Evolutionary conservation across 352 stramenopile genomes (phyloP).

Genomic region (Halophytophthora polymorphica): DNA sequence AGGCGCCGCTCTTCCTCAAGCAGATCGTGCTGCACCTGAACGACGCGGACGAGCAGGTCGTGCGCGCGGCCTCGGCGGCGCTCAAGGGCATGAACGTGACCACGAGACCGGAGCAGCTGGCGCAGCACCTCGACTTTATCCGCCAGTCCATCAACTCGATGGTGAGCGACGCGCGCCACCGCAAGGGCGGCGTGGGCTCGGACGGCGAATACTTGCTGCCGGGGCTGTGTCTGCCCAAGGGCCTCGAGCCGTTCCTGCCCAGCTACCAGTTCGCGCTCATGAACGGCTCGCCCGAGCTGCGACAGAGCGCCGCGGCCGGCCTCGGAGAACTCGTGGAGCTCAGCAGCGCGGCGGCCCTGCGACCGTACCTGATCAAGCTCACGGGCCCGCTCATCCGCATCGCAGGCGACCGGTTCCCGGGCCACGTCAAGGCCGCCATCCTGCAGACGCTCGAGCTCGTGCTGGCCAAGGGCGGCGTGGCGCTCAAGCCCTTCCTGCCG

Average conservation of each 20-base stretch:
- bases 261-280: conserved; percentile 98
- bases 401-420: conserved; percentile 97
- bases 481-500: conserved; percentile 98
- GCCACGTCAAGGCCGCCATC: conserved; percentile 98
- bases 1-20: conserved; percentile 94
- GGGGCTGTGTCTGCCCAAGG: conserved; percentile 80
- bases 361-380: conserved; percentile 98
- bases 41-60: conserved; percentile 87
- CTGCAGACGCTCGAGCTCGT: conserved; percentile 96
- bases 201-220: conserved; percentile 77
- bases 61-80: conserved; percentile 87
- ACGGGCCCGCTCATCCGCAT: conserved; percentile 98
- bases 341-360: conserved; percentile 83
- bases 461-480: conserved; percentile 94
- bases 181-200: conserved; percentile 87
- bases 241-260: conserved; percentile 95
- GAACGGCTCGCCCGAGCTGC: conserved; percentile 89
- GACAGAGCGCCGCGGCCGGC: conserved; percentile 91
- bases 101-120: conserved; percentile 91
- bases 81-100: conserved; percentile 91
- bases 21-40: conserved; percentile 97
- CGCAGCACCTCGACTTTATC: conserved; percentile 96
- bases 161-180: conserved; percentile 93
- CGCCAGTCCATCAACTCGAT: conserved; percentile 96
- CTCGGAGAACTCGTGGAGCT: conserved; percentile 97